Evolutionary conservation across 2,329 filamentous ascomycete species (phyloP), one percentile per base, ranked within the genome.

Genomic region (Nannizziopsis barbatae): DNA sequence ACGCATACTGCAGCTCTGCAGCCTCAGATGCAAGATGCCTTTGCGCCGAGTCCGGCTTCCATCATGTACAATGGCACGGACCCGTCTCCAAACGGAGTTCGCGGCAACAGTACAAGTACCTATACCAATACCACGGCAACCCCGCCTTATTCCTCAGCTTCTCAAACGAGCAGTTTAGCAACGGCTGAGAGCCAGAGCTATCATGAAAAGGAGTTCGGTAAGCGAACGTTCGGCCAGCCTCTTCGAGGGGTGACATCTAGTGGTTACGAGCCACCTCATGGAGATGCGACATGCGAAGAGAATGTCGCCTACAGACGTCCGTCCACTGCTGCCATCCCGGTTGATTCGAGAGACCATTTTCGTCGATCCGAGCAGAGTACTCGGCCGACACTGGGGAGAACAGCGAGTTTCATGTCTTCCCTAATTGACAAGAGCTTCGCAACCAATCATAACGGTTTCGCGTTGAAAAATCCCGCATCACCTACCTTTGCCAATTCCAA

Each of bases 101-200:
- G 65, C 9, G 67, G 65, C 5, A 65, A 68, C 46, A 68, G 65
- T 49, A 56, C 64, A 47, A 66, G 67, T 52, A 65, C 65, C 3
- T 65, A 69, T 50, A 68, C 67, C 43, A 68, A 68, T 50, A 56
- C 52, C 45, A 66, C 61, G 11, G 56, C 57, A 18, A 63, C 65
- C 57, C 66, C 67, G 1, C 65, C 67, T 1, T 63, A 66, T 3
- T 69, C 67, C 5, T 66, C 65, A 1, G 61, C 63, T 9, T 71
- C 68, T n/a, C 69, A 71, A 50, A 67, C 67, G 14, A 68, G 68
- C 31, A 71, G 68, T 50, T 63, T 70, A 22, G 56, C 70, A 30
- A 67, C 65, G 11, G 61, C 63, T 22, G 66, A 70, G 33, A 49
- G 52, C 45, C 45, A 42, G 40, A 68, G 66, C 42, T 57, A 62